Percentiles rank a stretch among this genome's conserved stretches.
phyloP scores from a whole-genome alignment of 768 basidiomycete genomes.

The Termitomyces sp. region DNA sequence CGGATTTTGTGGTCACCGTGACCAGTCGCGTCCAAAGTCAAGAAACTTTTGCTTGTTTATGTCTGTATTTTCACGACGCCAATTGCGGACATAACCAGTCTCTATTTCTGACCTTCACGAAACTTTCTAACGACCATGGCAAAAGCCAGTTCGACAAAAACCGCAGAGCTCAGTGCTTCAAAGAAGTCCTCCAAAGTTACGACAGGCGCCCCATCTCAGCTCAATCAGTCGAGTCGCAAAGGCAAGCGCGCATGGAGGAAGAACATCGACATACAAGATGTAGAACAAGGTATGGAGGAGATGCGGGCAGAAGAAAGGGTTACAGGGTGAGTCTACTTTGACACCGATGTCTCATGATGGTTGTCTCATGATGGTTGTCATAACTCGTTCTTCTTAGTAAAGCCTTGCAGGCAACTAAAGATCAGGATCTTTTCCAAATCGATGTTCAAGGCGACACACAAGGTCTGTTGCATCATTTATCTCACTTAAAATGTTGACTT shows the following conservation, averaged over 20 bases:
- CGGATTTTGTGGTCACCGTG: neutral
- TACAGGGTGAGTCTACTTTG: slow-evolving; percentile 51
- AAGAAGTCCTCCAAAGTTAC: slow-evolving; percentile 21
- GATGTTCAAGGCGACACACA: slow-evolving; percentile 77
- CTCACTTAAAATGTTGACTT: neutral
- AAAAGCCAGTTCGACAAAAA: slow-evolving; percentile 5
- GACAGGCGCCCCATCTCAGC: slow-evolving; percentile 55
- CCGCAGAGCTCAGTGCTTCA: neutral
- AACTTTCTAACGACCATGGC: slow-evolving; percentile 6
- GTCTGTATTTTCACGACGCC: neutral
- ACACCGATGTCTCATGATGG: neutral
- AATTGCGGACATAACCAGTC: neutral
- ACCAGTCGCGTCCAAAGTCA: neutral
- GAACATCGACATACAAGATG: slow-evolving; percentile 79
- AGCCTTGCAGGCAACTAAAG: slow-evolving; percentile 56
- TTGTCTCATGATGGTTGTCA: slow-evolving; percentile 1
- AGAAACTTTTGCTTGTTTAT: slow-evolving; percentile 1
- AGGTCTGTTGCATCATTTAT: slow-evolving; percentile 34
- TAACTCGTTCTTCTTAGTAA: slow-evolving; percentile 33
- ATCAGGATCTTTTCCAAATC: slow-evolving; percentile 74
- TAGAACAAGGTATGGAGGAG: slow-evolving; percentile 72
- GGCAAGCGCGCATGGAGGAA: slow-evolving; percentile 95
- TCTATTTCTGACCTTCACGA: neutral
- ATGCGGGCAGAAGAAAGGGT: slow-evolving; percentile 78
- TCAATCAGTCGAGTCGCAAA: slow-evolving; percentile 71